Conservation (phyloP, 2,329 filamentous ascomycete species). For the Basipetospora chlamydospora region DNA sequence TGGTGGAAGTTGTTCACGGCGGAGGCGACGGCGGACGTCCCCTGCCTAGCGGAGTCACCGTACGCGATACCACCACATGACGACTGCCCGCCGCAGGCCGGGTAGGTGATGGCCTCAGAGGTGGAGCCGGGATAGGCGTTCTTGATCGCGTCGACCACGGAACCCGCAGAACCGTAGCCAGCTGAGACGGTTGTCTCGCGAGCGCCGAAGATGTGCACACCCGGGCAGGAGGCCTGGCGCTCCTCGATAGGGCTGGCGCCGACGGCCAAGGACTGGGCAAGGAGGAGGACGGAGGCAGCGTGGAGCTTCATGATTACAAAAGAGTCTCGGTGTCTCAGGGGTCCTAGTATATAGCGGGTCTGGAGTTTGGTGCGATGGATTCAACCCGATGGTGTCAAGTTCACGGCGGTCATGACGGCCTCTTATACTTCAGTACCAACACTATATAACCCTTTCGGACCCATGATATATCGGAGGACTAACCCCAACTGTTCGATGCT, state of each 20-base stretch:
- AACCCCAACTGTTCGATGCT: too few relatives aligned
- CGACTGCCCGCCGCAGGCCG: slow-evolving; percentile 23
- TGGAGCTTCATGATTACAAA: too few relatives aligned
- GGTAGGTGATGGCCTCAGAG: slow-evolving; percentile 41
- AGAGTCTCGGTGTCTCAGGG: too few relatives aligned
- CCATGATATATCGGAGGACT: too few relatives aligned
- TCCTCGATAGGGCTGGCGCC: not conserved
- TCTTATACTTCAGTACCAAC: too few relatives aligned
- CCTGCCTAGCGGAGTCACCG: slow-evolving; percentile 40
- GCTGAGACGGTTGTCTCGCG: slow-evolving; percentile 32
- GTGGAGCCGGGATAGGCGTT: slow-evolving; percentile 33
- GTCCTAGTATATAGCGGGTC: too few relatives aligned
- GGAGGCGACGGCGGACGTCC: slow-evolving; percentile 41
- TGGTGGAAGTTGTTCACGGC: slow-evolving; percentile 44
- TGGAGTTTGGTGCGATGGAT: too few relatives aligned
- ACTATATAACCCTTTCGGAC: too few relatives aligned
- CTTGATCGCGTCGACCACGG: slow-evolving; percentile 34
- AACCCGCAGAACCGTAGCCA: slow-evolving; percentile 35
- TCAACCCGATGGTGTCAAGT: too few relatives aligned
- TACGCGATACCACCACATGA: slow-evolving; percentile 46
- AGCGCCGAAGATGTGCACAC: slow-evolving; percentile 30
- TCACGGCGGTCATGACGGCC: too few relatives aligned
- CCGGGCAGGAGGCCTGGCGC: slow-evolving; percentile 17
- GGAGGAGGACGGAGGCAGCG: too few relatives aligned
- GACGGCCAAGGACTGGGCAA: too few relatives aligned